A percentile compares a stretch with the other conserved stretches of the same genome.
Conservation (phyloP, 2,329 filamentous ascomycete genomes). For the Colletotrichum destructivum region DNA sequence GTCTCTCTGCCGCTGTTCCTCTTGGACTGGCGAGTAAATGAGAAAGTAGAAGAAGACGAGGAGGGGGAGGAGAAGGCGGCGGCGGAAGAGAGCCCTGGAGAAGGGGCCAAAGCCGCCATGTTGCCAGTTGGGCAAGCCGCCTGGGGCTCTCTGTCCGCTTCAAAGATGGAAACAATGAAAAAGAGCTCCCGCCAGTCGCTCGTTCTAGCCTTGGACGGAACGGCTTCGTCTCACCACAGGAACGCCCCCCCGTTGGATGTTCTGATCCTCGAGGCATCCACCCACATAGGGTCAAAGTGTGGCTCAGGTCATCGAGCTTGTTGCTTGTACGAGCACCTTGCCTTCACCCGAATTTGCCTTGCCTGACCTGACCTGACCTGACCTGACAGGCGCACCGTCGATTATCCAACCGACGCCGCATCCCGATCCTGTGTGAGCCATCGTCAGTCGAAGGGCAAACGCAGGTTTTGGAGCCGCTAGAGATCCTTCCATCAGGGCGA, state of each 20-base stretch:
- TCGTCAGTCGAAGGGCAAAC: not conserved
- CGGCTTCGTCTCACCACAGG: slow-evolving; percentile 4
- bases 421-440: not conserved
- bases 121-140: not conserved
- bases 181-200: not conserved
- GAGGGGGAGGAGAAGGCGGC: too few species aligned
- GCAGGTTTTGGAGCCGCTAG: not conserved
- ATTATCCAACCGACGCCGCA: not conserved
- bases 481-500: not conserved
- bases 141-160: not conserved
- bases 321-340: not conserved
- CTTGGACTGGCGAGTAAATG: not conserved
- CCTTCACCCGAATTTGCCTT: not conserved
- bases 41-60: not conserved
- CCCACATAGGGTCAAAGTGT: slow-evolving; percentile 4
- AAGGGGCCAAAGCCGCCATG: slow-evolving; percentile 4
- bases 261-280: not conserved
- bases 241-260: not conserved
- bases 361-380: not conserved
- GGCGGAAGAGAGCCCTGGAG: not conserved
- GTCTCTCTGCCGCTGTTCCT: not conserved
- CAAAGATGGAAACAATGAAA: slow-evolving; percentile 19
- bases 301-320: slow-evolving; percentile 2
- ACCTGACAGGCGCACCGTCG: not conserved
- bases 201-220: not conserved